Conservation (phyloP, 1,139 yeast genomes). For the Meyerozyma smithsonii region DNA sequence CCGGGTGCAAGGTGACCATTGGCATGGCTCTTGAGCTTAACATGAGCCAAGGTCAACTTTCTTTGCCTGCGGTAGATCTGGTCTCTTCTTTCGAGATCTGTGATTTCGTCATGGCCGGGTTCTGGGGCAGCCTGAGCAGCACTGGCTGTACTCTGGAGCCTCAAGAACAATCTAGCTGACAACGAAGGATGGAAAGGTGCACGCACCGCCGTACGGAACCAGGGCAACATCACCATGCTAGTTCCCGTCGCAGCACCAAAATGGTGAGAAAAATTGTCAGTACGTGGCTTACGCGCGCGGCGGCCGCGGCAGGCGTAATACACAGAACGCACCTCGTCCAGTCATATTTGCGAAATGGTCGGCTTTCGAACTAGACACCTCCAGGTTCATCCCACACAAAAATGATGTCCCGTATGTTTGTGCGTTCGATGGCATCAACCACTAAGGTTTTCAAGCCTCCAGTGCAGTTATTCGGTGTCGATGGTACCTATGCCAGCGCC, state of each 20-base stretch:
- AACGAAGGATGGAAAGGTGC: slow-evolving; percentile 5
- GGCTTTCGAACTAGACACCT: slow-evolving; percentile 1
- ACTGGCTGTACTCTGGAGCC: slow-evolving; percentile 13
- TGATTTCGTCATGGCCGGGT: slow-evolving; percentile 32
- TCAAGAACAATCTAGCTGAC: slow-evolving; percentile 5
- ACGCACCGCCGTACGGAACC: slow-evolving; percentile 1
- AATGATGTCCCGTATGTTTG: slow-evolving; percentile 64
- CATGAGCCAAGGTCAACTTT: slow-evolving; percentile 65
- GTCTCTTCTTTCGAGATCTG: slow-evolving; percentile 80
- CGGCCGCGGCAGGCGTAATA: not conserved
- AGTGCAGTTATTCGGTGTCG: slow-evolving; percentile 89
- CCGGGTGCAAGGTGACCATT: slow-evolving; percentile 78
- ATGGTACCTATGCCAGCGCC: slow-evolving; percentile 96
- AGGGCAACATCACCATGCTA: not conserved
- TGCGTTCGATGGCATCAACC: slow-evolving; percentile 69
- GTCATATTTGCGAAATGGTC: slow-evolving; percentile 2
- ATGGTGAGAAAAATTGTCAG: slow-evolving; percentile 3
- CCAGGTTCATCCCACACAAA: slow-evolving; percentile 3
- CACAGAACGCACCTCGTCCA: not conserved
- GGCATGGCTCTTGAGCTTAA: slow-evolving; percentile 68
- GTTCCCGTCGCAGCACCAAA: not conserved
- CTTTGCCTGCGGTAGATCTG: slow-evolving; percentile 66
- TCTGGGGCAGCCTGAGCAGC: slow-evolving; percentile 4
- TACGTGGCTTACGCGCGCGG: not conserved
- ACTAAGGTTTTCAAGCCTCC: slow-evolving; percentile 71